These are phyloP conservation scores for Trichaptum fuscoviolaceum DNA, from an alignment of 768 basidiomycete genomes.

Conservation along the genomic window DNA sequence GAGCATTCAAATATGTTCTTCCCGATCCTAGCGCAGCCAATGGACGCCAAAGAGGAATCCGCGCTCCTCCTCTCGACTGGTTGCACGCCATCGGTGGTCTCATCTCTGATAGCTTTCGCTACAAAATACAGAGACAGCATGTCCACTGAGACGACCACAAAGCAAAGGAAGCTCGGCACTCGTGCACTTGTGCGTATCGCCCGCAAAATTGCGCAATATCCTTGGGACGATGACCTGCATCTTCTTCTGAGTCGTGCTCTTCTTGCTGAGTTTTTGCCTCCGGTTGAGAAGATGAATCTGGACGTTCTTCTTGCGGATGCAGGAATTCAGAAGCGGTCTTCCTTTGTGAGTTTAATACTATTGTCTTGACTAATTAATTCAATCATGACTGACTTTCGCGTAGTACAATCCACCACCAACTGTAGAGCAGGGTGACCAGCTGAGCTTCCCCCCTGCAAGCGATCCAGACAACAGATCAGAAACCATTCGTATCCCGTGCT, in stretches of 20 bases:
- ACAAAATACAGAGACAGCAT: constrained; percentile 52
- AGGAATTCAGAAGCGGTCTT: constrained; percentile 36
- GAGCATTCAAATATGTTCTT: constrained; percentile 73
- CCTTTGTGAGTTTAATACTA: constrained; percentile 31
- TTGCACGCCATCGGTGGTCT: constrained; percentile 33
- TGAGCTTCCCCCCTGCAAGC: constrained; percentile 42
- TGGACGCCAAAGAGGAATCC: constrained; percentile 48
- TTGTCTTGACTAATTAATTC: neutral
- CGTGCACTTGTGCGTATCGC: constrained; percentile 53
- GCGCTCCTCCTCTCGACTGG: constrained; percentile 45
- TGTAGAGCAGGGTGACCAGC: constrained; percentile 30
- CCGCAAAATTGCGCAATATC: constrained; percentile 40
- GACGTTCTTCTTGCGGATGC: constrained; percentile 46
- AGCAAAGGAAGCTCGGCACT: constrained; percentile 61
- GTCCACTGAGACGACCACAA: constrained; percentile 50
- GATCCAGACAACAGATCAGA: constrained; percentile 25
- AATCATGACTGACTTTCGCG: neutral
- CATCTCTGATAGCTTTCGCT: constrained; percentile 46
- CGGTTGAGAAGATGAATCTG: constrained; percentile 50
- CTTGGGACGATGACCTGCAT: constrained; percentile 41
- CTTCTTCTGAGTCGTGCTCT: constrained; percentile 43
- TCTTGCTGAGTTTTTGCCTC: constrained; percentile 57
- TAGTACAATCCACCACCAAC: constrained; percentile 48
- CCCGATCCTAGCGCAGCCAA: constrained; percentile 53
- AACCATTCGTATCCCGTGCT: constrained; percentile 40